Evolutionary conservation across 1,139 yeast species (phyloP).

Genomic region (Suhomyces choctaworum): DNA sequence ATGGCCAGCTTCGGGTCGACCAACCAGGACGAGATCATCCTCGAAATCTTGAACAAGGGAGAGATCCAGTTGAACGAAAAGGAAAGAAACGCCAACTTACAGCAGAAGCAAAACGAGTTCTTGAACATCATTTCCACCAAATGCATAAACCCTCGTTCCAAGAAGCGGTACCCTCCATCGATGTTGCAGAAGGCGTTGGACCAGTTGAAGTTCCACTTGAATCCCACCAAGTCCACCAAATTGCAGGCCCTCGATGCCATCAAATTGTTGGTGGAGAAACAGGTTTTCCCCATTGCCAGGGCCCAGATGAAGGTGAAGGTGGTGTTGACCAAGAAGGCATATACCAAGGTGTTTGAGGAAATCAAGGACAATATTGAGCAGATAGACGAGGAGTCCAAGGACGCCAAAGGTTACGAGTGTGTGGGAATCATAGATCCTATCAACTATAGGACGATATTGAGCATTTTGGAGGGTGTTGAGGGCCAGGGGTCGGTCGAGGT

Average conservation of each 20-base stretch:
- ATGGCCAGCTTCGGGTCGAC: constrained; percentile 73
- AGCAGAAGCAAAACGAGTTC: constrained; percentile 80
- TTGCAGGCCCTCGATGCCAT: constrained; percentile 92
- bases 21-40: constrained; percentile 69
- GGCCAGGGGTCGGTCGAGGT: constrained; percentile 77
- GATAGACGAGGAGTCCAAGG: constrained; percentile 54
- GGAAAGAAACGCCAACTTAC: constrained; percentile 77
- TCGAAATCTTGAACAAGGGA: constrained; percentile 82
- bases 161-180: constrained; percentile 89
- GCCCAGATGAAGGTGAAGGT: constrained; percentile 89
- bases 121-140: constrained; percentile 82
- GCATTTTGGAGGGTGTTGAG: constrained; percentile 56
- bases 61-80: constrained; percentile 93
- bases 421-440: constrained; percentile 87
- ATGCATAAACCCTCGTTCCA: constrained; percentile 86
- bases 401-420: constrained; percentile 55
- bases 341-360: constrained; percentile 43
- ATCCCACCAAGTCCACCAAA: constrained; percentile 79
- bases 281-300: constrained; percentile 87
- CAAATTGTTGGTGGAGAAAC: constrained; percentile 69
- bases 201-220: constrained; percentile 79
- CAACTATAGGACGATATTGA: constrained; percentile 68
- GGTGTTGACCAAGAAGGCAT: constrained; percentile 50
- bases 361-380: constrained; percentile 53
- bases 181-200: constrained; percentile 87